A percentile compares a stretch with the other conserved stretches of the same genome.
Conservation (phyloP, 1,139 yeast genomes). For the Taphrina deformans region DNA sequence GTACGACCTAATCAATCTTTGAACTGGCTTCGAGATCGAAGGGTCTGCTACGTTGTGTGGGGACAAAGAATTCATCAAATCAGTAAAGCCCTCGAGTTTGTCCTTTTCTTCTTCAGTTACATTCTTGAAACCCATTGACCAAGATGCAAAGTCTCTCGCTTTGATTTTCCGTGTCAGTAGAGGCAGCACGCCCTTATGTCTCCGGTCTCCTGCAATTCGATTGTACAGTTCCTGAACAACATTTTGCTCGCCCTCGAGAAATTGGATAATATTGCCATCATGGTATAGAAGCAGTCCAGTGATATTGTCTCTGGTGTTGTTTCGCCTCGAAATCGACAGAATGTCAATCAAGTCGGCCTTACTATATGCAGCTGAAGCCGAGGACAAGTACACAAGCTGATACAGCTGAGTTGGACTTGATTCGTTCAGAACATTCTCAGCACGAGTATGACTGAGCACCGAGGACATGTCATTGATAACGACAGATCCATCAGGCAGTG, state of each 20-base stretch:
- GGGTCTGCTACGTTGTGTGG: conserved; percentile 30
- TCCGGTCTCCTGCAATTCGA: conserved; percentile 16
- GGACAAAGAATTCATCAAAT: conserved; percentile 18
- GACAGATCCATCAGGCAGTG: neutral
- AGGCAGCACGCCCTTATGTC: conserved; percentile 29
- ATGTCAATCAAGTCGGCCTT: conserved; percentile 17
- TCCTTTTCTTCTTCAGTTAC: conserved; percentile 8
- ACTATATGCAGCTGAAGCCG: conserved; percentile 10
- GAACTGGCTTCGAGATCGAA: conserved; percentile 24
- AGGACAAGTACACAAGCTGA: conserved; percentile 28
- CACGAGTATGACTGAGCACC: neutral
- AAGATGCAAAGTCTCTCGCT: conserved; percentile 19
- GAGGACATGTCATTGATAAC: conserved; percentile 2
- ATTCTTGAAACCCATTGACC: conserved; percentile 31
- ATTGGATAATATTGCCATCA: conserved; percentile 31
- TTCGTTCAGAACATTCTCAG: neutral
- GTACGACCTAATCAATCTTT: conserved; percentile 24
- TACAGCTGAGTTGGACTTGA: neutral
- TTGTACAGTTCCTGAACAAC: conserved; percentile 11
- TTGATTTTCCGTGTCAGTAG: conserved; percentile 16
- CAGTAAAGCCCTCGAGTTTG: conserved; percentile 24
- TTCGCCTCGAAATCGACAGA: conserved; percentile 16
- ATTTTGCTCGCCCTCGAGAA: conserved; percentile 22
- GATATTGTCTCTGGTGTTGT: conserved; percentile 7
- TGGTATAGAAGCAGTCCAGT: conserved; percentile 29